A percentile compares a stretch with the other conserved stretches of the same genome.
Evolutionary conservation across 805 yeast genomes (phyloP).

Genomic region (Peterozyma xylosa): DNA sequence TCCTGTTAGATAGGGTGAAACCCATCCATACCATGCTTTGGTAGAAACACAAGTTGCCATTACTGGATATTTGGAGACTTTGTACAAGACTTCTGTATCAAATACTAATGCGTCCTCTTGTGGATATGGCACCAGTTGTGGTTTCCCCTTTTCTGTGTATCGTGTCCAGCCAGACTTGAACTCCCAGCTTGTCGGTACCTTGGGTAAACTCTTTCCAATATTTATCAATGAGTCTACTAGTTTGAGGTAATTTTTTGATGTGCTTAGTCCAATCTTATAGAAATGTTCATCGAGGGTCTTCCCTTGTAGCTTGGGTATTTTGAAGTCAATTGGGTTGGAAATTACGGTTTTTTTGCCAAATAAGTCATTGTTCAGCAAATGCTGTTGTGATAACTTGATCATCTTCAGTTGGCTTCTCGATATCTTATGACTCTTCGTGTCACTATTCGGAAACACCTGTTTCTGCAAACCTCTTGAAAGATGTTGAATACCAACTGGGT

Average conservation of each 20-base stretch:
- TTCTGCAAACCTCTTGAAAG: slow-evolving; percentile 49
- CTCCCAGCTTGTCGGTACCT: slow-evolving; percentile 45
- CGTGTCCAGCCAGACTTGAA: slow-evolving; percentile 74
- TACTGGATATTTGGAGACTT: slow-evolving; percentile 64
- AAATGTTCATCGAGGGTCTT: slow-evolving; percentile 78
- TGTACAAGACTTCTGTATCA: slow-evolving; percentile 85
- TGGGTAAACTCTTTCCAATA: slow-evolving; percentile 26
- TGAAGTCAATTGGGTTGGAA: slow-evolving; percentile 48
- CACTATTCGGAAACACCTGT: slow-evolving; percentile 47
- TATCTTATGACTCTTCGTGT: slow-evolving; percentile 15
- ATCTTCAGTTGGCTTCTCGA: slow-evolving; percentile 25
- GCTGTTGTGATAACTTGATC: slow-evolving; percentile 48
- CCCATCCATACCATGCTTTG: slow-evolving; percentile 91
- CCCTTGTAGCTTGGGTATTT: slow-evolving; percentile 73
- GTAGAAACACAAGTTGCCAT: slow-evolving; percentile 74
- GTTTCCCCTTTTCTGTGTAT: slow-evolving; percentile 45
- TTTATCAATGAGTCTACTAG: slow-evolving; percentile 38
- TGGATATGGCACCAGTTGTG: slow-evolving; percentile 61
- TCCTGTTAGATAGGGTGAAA: slow-evolving; percentile 72
- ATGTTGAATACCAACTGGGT: slow-evolving; percentile 78
- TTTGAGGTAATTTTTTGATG: slow-evolving; percentile 52
- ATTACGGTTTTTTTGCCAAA: slow-evolving; percentile 67
- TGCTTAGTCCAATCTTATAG: slow-evolving; percentile 52
- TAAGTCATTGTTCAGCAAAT: slow-evolving; percentile 55
- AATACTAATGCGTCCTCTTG: slow-evolving; percentile 67